These are phyloP conservation scores for Sesbania bispinosa DNA, from an alignment of 306 rosid genomes.

Conservation along the genomic window DNA sequence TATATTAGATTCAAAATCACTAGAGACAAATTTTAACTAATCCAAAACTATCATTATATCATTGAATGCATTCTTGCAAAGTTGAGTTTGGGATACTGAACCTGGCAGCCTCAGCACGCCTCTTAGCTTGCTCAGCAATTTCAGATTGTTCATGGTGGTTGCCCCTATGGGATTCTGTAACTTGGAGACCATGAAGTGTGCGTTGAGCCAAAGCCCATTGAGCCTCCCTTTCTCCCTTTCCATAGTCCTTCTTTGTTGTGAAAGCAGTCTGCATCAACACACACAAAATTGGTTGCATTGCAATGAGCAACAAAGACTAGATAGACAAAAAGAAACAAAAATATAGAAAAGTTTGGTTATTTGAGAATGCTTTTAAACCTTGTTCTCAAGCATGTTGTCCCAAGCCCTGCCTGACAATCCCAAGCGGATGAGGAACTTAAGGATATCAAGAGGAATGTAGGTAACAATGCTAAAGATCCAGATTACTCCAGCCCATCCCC, in stretches of 20 bases:
- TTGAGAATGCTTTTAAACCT: constrained; percentile 28
- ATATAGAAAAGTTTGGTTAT: not conserved
- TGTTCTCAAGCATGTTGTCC: constrained; percentile 61
- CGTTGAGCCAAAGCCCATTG: constrained; percentile 82
- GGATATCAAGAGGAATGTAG: constrained; percentile 77
- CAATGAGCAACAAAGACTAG: not conserved
- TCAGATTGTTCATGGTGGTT: constrained; percentile 46
- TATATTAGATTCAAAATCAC: not conserved
- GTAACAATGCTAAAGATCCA: constrained; percentile 77
- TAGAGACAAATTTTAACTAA: not conserved
- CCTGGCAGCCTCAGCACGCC: constrained; percentile 89
- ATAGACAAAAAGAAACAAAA: too few relatives aligned
- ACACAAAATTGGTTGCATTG: not conserved
- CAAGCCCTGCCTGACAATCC: constrained; percentile 67
- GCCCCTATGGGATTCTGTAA: constrained; percentile 19
- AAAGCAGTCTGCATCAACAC: constrained; percentile 56
- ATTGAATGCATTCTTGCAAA: not conserved
- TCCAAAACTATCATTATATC: not conserved
- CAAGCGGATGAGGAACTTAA: constrained; percentile 61
- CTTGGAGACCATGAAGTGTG: constrained; percentile 61
- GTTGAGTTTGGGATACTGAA: not conserved
- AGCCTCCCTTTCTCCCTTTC: constrained; percentile 79
- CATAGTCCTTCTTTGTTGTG: constrained; percentile 73
- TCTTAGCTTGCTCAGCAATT: constrained; percentile 78
- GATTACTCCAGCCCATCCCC: constrained; percentile 87